A percentile compares a stretch with the other conserved stretches of the same genome.
Conservation (phyloP, 176 grass and related monocot species). For the Puccinellia tenuiflora region DNA sequence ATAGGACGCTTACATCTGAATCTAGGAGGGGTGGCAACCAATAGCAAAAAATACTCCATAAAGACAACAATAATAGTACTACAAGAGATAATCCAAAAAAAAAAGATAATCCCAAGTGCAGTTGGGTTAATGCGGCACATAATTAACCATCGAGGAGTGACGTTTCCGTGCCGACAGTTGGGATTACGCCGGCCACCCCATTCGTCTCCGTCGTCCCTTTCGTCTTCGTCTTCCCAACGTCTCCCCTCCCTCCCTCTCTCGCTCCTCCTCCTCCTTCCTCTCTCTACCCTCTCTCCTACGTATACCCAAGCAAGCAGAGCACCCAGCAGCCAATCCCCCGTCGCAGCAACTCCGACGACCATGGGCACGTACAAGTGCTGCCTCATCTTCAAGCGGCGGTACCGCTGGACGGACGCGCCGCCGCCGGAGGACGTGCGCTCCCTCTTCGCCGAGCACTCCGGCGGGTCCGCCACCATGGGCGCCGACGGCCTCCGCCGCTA, state of each 20-base stretch:
- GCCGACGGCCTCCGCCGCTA: constrained; percentile 54
- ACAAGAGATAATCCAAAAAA: too few species aligned
- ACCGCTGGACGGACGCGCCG: constrained; percentile 57
- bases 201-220: background rate
- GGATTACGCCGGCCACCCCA: background rate
- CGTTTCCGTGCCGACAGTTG: background rate
- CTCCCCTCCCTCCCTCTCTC: background rate
- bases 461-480: constrained; percentile 30
- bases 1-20: too few species aligned
- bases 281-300: background rate
- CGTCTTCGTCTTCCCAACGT: background rate
- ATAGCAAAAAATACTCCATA: too few species aligned
- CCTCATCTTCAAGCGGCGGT: constrained; percentile 78
- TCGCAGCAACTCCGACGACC: background rate
- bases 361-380: constrained; percentile 73
- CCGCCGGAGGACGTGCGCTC: constrained; percentile 58
- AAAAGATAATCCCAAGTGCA: too few species aligned
- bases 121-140: background rate
- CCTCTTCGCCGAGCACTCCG: constrained; percentile 43
- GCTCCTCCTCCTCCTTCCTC: background rate
- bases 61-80: too few species aligned
- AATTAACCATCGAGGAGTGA: background rate
- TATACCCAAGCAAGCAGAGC: background rate
- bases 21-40: too few species aligned
- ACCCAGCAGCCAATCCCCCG: background rate